phyloP scores from a whole-genome alignment of 768 basidiomycete species.

The Boletus pseudo-olivaceus region DNA sequence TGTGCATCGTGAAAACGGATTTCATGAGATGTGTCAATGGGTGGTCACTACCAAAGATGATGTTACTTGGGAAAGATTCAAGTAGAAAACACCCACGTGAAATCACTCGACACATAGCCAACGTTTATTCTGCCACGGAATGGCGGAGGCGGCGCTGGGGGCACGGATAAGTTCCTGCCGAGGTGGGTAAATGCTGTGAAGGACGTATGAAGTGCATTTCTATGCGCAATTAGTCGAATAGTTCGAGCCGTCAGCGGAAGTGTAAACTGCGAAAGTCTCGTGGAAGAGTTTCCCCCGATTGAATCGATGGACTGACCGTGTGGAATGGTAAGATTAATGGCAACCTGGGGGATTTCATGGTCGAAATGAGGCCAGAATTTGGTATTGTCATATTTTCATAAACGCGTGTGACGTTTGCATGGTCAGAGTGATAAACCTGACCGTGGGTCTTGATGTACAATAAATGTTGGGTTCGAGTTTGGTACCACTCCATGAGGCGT shows the following conservation, averaged over 20 bases:
- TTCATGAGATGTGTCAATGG: conserved; percentile 53
- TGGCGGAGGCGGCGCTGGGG: conserved; percentile 43
- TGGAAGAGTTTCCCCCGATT: neutral
- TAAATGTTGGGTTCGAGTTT: conserved; percentile 39
- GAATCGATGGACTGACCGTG: conserved; percentile 32
- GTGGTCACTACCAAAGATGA: conserved; percentile 37
- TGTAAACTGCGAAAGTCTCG: conserved; percentile 38
- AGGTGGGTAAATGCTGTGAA: conserved; percentile 38
- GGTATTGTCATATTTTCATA: conserved; percentile 14
- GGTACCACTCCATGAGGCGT: conserved; percentile 42
- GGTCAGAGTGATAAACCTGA: conserved; percentile 18
- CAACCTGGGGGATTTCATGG: conserved; percentile 30
- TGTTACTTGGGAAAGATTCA: neutral
- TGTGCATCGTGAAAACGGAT: conserved; percentile 45
- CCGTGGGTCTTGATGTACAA: conserved; percentile 42
- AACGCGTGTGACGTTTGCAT: conserved; percentile 2
- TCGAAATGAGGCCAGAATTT: conserved; percentile 15
- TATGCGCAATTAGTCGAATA: conserved; percentile 45
- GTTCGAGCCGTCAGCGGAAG: conserved; percentile 40
- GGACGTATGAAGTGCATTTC: conserved; percentile 45
- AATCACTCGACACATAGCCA: conserved; percentile 48
- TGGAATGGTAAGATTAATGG: conserved; percentile 49
- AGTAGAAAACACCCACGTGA: conserved; percentile 33
- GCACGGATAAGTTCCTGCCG: conserved; percentile 25
- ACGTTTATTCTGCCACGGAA: conserved; percentile 39